Base-by-base conservation (phyloP, 2,329 filamentous ascomycete species). In the Onygenales sp. region DNA sequence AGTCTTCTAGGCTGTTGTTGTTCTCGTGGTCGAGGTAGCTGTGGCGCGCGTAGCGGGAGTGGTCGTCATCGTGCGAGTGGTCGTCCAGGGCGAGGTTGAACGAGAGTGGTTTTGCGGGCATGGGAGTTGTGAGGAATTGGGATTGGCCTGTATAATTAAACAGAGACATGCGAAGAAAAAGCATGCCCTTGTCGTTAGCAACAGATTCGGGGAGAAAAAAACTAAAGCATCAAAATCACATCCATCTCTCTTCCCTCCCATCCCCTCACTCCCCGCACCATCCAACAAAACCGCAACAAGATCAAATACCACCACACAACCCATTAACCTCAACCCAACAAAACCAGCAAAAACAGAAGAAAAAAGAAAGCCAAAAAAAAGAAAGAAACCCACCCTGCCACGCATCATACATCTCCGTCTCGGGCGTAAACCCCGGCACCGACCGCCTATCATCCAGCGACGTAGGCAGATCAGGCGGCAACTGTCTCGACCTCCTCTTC, bases 351-450 rank as follows among this genome's bases (percentile, higher is more conserved):
- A 41, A 27, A 10, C 6, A 8, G 11, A 31, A 45, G 8, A 10
- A 10, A 39, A 41, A 41, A 38, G 17, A 17, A 17, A 17, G 17
- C 17, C 35, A 21, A 53, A 17, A 44, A 35, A 38, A 46, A 52
- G 33, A 32, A 39, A 54, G 49, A 35, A 75, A 57, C 77, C 67
- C 69, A 86, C 92, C 92, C 84, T 97, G 90, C 93, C 93, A 98
- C 61, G 89, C 93, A 79, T 98, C 93, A 70, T 97, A 98, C 75
- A 96, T 89, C 76, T 97, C 93, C 42, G 91, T 95, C 76, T 97
- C 93, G 53, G 86, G 79, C 58, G 84, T 80, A 57, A 85, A 83
- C 46, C 75, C 77, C 3, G 84, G 80, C 36, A 86, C 80, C 63
- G 78, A 78, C 61, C 85, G 82, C 56, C 93, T 83, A 74, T 98